Conservation (phyloP, 176 grass and related monocot genomes). For the Musa acuminata region DNA sequence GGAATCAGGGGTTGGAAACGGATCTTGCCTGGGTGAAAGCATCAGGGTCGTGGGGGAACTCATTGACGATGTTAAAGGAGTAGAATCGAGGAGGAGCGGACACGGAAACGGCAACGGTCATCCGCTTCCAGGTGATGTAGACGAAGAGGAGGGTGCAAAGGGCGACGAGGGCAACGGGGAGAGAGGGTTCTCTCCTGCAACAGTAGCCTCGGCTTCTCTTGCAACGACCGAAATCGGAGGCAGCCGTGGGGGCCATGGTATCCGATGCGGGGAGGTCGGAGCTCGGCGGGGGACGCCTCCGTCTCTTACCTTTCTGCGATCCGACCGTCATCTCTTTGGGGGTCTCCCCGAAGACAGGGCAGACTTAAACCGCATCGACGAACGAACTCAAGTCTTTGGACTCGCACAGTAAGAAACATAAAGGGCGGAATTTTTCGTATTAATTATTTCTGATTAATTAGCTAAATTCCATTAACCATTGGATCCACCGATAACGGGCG, state of each 20-base stretch:
- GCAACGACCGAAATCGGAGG: slow-evolving; percentile 14
- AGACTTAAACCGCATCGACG: no score
- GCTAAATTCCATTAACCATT: no score
- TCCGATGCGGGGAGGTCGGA: background rate
- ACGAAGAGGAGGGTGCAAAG: slow-evolving; percentile 5
- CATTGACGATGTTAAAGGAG: slow-evolving; percentile 62
- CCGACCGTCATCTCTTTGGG: background rate
- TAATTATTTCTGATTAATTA: no score
- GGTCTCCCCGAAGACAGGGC: no score
- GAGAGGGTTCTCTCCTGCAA: background rate
- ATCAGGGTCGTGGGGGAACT: slow-evolving; percentile 66
- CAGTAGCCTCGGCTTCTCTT: background rate
- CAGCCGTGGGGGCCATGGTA: slow-evolving; percentile 4
- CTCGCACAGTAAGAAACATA: no score
- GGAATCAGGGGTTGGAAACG: background rate
- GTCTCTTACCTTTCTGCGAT: background rate
- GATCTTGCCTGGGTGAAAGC: slow-evolving; percentile 71
- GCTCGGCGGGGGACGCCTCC: background rate
- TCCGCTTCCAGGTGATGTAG: background rate
- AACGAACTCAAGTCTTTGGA: no score
- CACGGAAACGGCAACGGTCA: background rate
- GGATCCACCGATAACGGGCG: no score
- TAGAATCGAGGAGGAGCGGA: slow-evolving; percentile 29
- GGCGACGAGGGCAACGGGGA: slow-evolving; percentile 1
- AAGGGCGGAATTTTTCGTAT: no score